Evolutionary conservation across 305 asterid genomes (phyloP).

Genomic region (Fraxinus greggii): DNA sequence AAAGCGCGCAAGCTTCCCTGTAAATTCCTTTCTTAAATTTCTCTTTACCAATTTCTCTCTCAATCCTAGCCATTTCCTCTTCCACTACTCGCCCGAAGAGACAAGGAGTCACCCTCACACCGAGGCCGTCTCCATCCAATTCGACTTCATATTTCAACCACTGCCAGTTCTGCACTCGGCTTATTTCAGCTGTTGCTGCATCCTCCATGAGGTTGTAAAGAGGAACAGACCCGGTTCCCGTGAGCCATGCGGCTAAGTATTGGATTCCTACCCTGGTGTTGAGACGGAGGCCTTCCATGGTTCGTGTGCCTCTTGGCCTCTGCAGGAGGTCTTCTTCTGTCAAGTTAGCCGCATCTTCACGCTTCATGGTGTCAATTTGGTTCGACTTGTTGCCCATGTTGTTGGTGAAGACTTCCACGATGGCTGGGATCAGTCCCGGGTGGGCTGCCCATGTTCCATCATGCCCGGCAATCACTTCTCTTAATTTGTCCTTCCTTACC

Average conservation of each 20-base stretch:
- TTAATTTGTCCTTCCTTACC: conserved; percentile 64
- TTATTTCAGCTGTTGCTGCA: conserved; percentile 92
- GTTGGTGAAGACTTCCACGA: conserved; percentile 55
- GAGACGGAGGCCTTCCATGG: conserved; percentile 84
- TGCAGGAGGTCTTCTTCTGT: conserved; percentile 66
- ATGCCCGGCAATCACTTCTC: conserved; percentile 89
- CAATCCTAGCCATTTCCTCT: conserved; percentile 84
- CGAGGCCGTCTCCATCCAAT: conserved; percentile 75
- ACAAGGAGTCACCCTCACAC: conserved; percentile 55
- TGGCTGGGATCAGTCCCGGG: conserved; percentile 75
- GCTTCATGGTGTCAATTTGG: conserved; percentile 57
- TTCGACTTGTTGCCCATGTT: conserved; percentile 54
- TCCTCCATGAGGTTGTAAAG: conserved; percentile 96
- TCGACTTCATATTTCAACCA: conserved; percentile 79
- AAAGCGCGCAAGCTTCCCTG: conserved; percentile 66
- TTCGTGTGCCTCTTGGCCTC: conserved; percentile 60
- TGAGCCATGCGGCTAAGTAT: conserved; percentile 84
- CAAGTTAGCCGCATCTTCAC: conserved; percentile 52
- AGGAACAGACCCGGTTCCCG: conserved; percentile 79
- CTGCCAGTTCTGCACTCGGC: conserved; percentile 95
- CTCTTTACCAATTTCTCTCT: conserved; percentile 70
- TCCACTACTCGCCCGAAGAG: conserved; percentile 76
- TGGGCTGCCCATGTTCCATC: conserved; percentile 99
- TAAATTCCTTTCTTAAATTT: conserved; percentile 69
- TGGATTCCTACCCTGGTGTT: conserved; percentile 85